These are phyloP conservation scores for Bullera alba DNA, from an alignment of 768 basidiomycete species.

Conservation along the genomic window DNA sequence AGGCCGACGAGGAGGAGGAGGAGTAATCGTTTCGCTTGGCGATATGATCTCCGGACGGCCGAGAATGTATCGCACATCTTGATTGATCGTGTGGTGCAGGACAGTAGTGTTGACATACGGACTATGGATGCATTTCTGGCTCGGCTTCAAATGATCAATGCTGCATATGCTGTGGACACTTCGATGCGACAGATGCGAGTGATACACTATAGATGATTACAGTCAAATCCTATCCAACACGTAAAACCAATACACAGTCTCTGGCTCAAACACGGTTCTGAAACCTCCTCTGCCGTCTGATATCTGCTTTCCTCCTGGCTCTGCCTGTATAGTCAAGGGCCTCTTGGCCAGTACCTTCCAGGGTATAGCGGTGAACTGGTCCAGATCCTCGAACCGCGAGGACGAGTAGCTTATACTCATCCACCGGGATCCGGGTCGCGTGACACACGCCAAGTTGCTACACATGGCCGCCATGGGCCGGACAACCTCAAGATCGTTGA, in stretches of 20 bases:
- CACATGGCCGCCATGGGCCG: slow-evolving; percentile 14
- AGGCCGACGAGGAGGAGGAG: slow-evolving; percentile 47
- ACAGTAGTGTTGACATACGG: too few species aligned
- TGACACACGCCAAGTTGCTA: slow-evolving; percentile 7
- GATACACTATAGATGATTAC: too few species aligned
- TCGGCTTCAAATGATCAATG: too few species aligned
- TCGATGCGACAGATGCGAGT: too few species aligned
- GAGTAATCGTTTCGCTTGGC: slow-evolving; percentile 33
- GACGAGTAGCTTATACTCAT: slow-evolving; percentile 21
- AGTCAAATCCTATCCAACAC: slow-evolving; percentile 20
- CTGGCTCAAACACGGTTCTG: slow-evolving; percentile 29
- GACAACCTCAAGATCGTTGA: background rate
- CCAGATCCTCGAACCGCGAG: slow-evolving; percentile 11
- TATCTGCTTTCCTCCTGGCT: background rate
- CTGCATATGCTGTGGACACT: too few species aligned
- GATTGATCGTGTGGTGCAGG: too few species aligned
- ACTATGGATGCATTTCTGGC: too few species aligned
- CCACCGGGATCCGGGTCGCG: slow-evolving; percentile 10
- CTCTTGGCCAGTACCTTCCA: slow-evolving; percentile 6
- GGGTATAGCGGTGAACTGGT: background rate
- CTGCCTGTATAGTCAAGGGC: background rate
- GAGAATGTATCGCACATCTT: too few species aligned
- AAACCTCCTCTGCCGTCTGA: background rate
- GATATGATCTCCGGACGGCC: too few species aligned
- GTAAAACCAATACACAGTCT: slow-evolving; percentile 26